phyloP scores from a whole-genome alignment of 306 rosid genomes.

The Trifolium repens region DNA sequence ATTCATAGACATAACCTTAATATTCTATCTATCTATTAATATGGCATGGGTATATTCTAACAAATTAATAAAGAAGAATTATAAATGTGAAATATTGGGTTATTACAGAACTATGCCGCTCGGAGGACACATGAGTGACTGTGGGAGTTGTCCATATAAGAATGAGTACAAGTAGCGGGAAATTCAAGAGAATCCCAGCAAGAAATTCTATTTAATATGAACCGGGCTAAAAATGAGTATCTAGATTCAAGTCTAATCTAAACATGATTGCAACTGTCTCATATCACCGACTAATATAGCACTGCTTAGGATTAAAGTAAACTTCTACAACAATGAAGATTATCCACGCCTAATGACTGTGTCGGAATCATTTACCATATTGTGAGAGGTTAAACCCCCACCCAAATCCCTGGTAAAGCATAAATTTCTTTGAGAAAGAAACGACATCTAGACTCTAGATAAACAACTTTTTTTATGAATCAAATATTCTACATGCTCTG shows the following conservation, averaged over 20 bases:
- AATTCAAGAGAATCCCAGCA: slow-evolving; percentile 31
- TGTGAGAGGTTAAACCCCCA: background rate
- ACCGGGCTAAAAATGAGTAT: background rate
- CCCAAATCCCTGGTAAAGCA: slow-evolving; percentile 8
- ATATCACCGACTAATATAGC: background rate
- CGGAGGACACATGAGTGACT: too few species aligned
- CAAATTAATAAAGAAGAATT: too few species aligned
- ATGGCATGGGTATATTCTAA: too few species aligned
- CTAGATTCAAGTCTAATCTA: slow-evolving; percentile 14
- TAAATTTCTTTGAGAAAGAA: background rate
- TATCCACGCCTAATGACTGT: background rate
- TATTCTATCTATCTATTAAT: too few species aligned
- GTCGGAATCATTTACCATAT: background rate
- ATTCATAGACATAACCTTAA: too few species aligned
- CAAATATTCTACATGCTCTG: background rate
- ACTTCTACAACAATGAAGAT: background rate
- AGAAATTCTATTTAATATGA: background rate
- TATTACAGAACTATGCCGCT: too few species aligned
- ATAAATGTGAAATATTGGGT: too few species aligned
- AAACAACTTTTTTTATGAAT: background rate
- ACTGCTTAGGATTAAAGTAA: background rate
- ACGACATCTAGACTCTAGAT: too few species aligned
- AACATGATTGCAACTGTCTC: background rate
- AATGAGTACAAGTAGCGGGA: too few species aligned
- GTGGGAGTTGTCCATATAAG: too few species aligned